Evolutionary conservation across 2,329 filamentous ascomycete species (phyloP).

Genomic region (Metarhizium album): DNA sequence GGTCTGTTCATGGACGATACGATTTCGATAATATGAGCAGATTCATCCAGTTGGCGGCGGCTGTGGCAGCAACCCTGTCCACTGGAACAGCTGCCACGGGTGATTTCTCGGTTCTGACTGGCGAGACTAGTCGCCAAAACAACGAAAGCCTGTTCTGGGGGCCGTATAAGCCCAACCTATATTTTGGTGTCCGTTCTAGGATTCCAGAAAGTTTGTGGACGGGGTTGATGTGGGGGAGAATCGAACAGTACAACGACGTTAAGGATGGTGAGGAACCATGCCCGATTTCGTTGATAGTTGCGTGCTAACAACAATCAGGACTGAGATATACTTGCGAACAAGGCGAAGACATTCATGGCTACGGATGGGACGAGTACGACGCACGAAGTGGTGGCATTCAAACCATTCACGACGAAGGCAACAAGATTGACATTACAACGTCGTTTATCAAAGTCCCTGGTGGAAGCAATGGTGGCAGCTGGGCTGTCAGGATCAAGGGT

Average conservation of each 20-base stretch:
- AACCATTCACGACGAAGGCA: constrained; percentile 81
- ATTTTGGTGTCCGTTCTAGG: constrained; percentile 81
- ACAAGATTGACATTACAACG: constrained; percentile 82
- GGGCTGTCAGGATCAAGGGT: constrained; percentile 83
- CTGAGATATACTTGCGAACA: constrained; percentile 95
- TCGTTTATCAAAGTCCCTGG: constrained; percentile 90
- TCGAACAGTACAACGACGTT: constrained; percentile 66
- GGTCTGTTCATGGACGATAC: neutral
- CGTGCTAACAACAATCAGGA: constrained; percentile 37
- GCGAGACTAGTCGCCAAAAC: constrained; percentile 41
- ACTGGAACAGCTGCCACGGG: constrained; percentile 16
- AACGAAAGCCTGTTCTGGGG: constrained; percentile 94
- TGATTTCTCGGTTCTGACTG: constrained; percentile 29
- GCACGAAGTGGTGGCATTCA: constrained; percentile 77
- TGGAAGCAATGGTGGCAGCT: constrained; percentile 76
- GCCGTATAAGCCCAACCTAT: constrained; percentile 85
- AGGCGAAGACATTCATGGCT: constrained; percentile 84
- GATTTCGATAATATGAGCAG: constrained; percentile 17
- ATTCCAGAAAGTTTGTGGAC: constrained; percentile 72
- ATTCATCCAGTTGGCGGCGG: constrained; percentile 20
- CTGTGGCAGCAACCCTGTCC: constrained; percentile 14
- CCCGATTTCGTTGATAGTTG: neutral
- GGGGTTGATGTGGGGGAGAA: constrained; percentile 79
- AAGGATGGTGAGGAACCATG: constrained; percentile 50
- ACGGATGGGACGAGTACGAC: constrained; percentile 98